Evolutionary conservation across 1,284 basidiomycete species (phyloP).

Genomic region (Wolfiporia cocos): DNA sequence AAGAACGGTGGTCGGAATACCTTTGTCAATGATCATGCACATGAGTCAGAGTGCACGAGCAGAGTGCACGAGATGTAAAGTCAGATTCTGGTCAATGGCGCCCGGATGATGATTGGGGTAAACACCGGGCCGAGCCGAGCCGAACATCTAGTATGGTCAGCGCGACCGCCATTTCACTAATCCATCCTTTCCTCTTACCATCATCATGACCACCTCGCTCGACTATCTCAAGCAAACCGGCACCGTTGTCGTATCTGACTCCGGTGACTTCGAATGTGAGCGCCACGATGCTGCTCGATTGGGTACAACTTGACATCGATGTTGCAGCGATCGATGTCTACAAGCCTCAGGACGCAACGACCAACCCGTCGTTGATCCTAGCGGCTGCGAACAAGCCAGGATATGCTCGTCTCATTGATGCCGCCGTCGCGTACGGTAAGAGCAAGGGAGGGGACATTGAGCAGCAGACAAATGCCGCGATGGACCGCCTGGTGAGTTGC

Average conservation of each 20-base stretch:
- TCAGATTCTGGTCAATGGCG: too few relatives aligned
- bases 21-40: too few relatives aligned
- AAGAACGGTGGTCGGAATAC: too few relatives aligned
- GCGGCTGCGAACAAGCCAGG: slow-evolving; percentile 89
- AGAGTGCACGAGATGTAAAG: too few relatives aligned
- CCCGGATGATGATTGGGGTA: too few relatives aligned
- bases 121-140: slow-evolving; percentile 3
- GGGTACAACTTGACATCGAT: slow-evolving; percentile 10
- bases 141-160: not conserved
- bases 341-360: slow-evolving; percentile 93
- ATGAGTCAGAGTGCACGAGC: too few relatives aligned
- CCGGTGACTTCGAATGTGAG: slow-evolving; percentile 82
- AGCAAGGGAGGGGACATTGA: slow-evolving; percentile 73
- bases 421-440: slow-evolving; percentile 81
- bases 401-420: slow-evolving; percentile 83
- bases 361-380: slow-evolving; percentile 91
- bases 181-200: slow-evolving; percentile 10
- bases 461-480: slow-evolving; percentile 67
- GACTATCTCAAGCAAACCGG: slow-evolving; percentile 86
- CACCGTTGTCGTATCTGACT: slow-evolving; percentile 93
- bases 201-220: slow-evolving; percentile 81
- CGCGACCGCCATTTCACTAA: slow-evolving; percentile 2
- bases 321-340: slow-evolving; percentile 77
- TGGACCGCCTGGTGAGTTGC: slow-evolving; percentile 78
- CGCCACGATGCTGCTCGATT: slow-evolving; percentile 5